These are phyloP conservation scores for Phanerochaete sordida DNA, from an alignment of 768 basidiomycete genomes.

Conservation along the genomic window DNA sequence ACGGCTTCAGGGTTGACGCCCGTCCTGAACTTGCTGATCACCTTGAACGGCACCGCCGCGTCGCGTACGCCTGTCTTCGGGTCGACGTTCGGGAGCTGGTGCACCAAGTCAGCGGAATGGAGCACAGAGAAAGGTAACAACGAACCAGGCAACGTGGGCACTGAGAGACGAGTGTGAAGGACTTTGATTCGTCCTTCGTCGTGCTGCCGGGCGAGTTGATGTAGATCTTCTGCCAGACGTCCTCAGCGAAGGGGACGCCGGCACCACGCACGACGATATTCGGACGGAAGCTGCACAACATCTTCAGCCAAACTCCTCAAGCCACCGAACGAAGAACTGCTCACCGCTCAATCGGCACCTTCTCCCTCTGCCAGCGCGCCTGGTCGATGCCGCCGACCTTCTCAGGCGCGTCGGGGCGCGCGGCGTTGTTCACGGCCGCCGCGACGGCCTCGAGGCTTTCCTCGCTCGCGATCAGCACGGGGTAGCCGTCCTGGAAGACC, in stretches of 20 bases:
- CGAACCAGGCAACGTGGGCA: conserved; percentile 72
- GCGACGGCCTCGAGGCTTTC: conserved; percentile 58
- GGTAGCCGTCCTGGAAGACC: conserved; percentile 67
- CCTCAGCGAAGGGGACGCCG: conserved; percentile 68
- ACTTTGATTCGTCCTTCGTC: conserved; percentile 14
- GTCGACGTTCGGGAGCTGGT: conserved; percentile 70
- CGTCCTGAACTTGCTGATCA: conserved; percentile 67
- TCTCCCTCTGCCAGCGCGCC: conserved; percentile 44
- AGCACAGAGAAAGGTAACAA: conserved; percentile 1
- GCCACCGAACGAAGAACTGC: conserved; percentile 9
- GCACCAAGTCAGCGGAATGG: not conserved
- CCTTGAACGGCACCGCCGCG: conserved; percentile 71
- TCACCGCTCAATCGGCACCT: conserved; percentile 57
- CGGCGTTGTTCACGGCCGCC: conserved; percentile 43
- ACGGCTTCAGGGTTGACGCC: conserved; percentile 49
- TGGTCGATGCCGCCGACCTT: conserved; percentile 29
- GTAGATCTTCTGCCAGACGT: conserved; percentile 59
- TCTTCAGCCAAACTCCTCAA: not conserved
- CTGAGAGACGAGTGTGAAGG: conserved; percentile 59
- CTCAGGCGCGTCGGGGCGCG: conserved; percentile 27
- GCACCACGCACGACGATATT: conserved; percentile 69
- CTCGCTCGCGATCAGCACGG: conserved; percentile 62
- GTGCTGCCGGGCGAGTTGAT: conserved; percentile 36
- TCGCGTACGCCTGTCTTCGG: conserved; percentile 63
- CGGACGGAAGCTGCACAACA: conserved; percentile 62